A percentile compares a stretch with the other conserved stretches of the same genome.
Conservation (phyloP, 75 land plant species). For the Selaginella moellendorffii region DNA sequence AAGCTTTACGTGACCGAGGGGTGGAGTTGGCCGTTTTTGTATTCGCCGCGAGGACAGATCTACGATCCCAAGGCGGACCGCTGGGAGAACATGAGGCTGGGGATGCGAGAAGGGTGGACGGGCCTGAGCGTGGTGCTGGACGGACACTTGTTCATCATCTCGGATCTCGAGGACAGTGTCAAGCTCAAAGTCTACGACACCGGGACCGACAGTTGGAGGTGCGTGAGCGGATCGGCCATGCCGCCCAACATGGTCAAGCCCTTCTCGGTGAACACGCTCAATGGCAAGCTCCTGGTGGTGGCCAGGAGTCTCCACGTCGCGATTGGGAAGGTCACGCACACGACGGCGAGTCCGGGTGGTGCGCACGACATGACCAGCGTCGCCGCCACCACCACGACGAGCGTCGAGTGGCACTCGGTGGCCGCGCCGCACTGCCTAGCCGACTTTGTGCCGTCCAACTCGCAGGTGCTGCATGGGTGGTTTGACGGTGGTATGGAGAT, state of each 20-base stretch:
- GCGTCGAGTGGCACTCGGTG: conserved; percentile 38
- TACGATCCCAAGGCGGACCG: conserved; percentile 38
- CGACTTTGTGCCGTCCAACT: conserved; percentile 43
- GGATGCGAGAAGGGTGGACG: conserved; percentile 68
- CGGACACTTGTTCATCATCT: conserved; percentile 38
- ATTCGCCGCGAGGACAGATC: conserved; percentile 50
- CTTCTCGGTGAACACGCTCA: conserved; percentile 35
- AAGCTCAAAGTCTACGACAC: conserved; percentile 43
- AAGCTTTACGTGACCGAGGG: conserved; percentile 57
- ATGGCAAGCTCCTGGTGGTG: conserved; percentile 33
- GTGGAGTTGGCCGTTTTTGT: conserved; percentile 56
- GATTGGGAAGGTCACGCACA: conserved; percentile 26
- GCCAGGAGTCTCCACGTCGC: conserved; percentile 46
- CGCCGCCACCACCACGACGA: too few relatives aligned
- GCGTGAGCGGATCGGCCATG: conserved; percentile 35
- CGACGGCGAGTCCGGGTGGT: background rate
- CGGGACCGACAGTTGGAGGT: conserved; percentile 40
- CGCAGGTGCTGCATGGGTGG: conserved; percentile 48
- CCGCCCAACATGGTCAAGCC: conserved; percentile 46
- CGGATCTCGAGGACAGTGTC: conserved; percentile 37
- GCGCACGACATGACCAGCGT: too few relatives aligned
- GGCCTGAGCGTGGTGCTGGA: conserved; percentile 44
- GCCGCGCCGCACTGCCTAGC: conserved; percentile 26
- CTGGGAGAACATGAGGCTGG: conserved; percentile 49
- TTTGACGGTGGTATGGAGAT: too few relatives aligned